These are phyloP conservation scores for Kingdonia uniflora DNA, from an alignment of 164 flowering plant species.

Conservation along the genomic window DNA sequence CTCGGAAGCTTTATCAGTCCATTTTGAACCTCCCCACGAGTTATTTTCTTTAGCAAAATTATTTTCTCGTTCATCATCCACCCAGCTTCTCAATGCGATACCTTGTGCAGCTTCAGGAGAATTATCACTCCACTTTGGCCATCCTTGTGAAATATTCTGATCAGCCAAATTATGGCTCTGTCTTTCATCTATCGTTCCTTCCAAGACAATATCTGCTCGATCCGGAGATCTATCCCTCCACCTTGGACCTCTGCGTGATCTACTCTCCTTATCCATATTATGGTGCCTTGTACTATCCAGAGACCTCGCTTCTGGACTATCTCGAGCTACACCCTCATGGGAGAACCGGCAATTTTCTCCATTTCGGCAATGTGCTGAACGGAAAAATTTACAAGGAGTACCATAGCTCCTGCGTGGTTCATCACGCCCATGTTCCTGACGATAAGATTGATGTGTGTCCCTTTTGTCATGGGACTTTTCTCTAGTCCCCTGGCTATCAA, in stretches of 20 bases:
- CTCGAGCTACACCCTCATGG: conserved; percentile 29
- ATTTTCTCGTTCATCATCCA: neutral
- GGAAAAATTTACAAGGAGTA: conserved; percentile 56
- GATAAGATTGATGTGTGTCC: conserved; percentile 21
- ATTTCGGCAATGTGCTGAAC: conserved; percentile 51
- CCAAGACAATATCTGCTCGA: neutral
- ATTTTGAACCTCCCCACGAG: conserved; percentile 8
- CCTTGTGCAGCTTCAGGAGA: neutral
- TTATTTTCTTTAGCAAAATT: neutral
- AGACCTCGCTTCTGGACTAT: conserved; percentile 24
- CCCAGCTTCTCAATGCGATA: too few species aligned
- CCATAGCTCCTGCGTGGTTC: conserved; percentile 16
- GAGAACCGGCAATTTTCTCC: conserved; percentile 60
- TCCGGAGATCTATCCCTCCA: conserved; percentile 3
- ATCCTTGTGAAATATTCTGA: conserved; percentile 1
- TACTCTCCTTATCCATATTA: conserved; percentile 10
- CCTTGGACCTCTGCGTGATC: conserved; percentile 4
- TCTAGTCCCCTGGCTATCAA: conserved; percentile 22
- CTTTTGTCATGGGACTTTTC: conserved; percentile 28
- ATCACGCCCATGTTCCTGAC: conserved; percentile 26
- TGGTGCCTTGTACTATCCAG: conserved; percentile 17
- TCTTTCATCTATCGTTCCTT: neutral
- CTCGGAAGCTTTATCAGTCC: conserved; percentile 5
- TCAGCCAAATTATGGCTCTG: neutral
- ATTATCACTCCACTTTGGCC: conserved; percentile 11